Evolutionary conservation across 108 stramenopile species (phyloP), one percentile per base, ranked within the genome.

Genomic region (Cyclotella atomus): DNA sequence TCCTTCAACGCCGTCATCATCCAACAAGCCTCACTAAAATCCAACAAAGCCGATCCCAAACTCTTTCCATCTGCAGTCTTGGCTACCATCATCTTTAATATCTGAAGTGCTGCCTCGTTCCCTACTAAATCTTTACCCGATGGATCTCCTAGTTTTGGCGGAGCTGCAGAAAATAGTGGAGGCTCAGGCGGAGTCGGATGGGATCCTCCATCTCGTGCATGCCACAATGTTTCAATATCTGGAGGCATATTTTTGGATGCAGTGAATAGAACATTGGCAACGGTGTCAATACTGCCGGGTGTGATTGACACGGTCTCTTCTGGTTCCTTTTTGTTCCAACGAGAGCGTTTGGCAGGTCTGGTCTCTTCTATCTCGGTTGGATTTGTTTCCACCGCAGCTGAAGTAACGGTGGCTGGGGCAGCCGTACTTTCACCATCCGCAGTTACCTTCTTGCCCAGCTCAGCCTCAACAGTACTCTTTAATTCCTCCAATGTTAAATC

Each of bases 81-180:
- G 15, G 64, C 68, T 53, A 86, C 62, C 16, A 95, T 53, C 44
- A 84, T 69, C 62, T 69, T 63, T 32, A 90, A 67, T 21, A 95
- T 63, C 30, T 73, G 57, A 32, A 92, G 64, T 10, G 94, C 91
- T 33, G 87, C 29, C 6, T 87, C 85, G 45, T 77, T 82, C 35
- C 94, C 94, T 35, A 95, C 59, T 15, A 95, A 52, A 77, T 91
- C 94, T 64, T 88, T 91, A 1, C 90, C 94, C 3, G 90, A 86
- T 9, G 94, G 88, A 86, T 95, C 94, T 7, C 86, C 75, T 2
- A 95, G 57, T 76, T 92, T 92, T 25, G 94, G 91, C 20, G 89
- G 91, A 21, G 90, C 77, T 12, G 90, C 82, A 21, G 83, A 71
- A 80, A 95, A 95, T 28, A 95, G 73, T 3, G 85, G 79, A 20